Conservation (phyloP, 495 filamentous ascomycete species). For the Penicillium angulare region DNA sequence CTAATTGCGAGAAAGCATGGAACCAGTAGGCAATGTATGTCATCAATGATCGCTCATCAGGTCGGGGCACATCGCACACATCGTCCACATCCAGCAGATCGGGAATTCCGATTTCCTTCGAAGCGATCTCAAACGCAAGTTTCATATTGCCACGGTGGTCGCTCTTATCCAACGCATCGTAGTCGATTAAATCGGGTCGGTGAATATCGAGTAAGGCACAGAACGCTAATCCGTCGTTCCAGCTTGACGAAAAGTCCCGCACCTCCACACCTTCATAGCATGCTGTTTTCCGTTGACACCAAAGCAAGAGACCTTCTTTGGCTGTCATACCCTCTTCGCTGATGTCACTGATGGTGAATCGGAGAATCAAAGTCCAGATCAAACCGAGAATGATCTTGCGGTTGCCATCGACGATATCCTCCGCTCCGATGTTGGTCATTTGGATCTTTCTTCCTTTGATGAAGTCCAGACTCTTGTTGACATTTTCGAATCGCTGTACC, state of each 20-base stretch:
- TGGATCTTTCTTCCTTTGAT: slow-evolving; percentile 89
- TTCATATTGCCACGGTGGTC: slow-evolving; percentile 98
- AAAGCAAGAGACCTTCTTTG: slow-evolving; percentile 90
- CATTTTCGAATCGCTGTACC: slow-evolving; percentile 97
- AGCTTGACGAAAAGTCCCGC: slow-evolving; percentile 88
- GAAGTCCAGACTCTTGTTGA: slow-evolving; percentile 90
- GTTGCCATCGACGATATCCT: slow-evolving; percentile 98
- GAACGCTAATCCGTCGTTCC: slow-evolving; percentile 97
- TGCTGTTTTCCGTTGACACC: slow-evolving; percentile 98
- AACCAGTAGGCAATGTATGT: slow-evolving; percentile 99
- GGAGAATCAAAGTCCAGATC: slow-evolving; percentile 95
- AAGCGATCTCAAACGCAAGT: slow-evolving; percentile 91
- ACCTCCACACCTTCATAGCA: slow-evolving; percentile 97
- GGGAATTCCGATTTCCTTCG: slow-evolving; percentile 95
- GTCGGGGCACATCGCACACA: slow-evolving; percentile 93
- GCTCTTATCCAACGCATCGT: slow-evolving; percentile 85
- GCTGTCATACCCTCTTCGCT: slow-evolving; percentile 97
- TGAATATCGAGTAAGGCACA: slow-evolving; percentile 97
- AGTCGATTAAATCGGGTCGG: slow-evolving; percentile 95
- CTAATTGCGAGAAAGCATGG: slow-evolving; percentile 97
- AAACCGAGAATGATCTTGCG: slow-evolving; percentile 94
- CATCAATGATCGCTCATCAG: slow-evolving; percentile 95
- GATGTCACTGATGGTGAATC: slow-evolving; percentile 98
- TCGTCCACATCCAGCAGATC: slow-evolving; percentile 96
- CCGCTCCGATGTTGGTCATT: slow-evolving; percentile 97